Evolutionary conservation across 2,329 filamentous ascomycete genomes (phyloP).

Genomic region (Neodidymelliopsis sp.): DNA sequence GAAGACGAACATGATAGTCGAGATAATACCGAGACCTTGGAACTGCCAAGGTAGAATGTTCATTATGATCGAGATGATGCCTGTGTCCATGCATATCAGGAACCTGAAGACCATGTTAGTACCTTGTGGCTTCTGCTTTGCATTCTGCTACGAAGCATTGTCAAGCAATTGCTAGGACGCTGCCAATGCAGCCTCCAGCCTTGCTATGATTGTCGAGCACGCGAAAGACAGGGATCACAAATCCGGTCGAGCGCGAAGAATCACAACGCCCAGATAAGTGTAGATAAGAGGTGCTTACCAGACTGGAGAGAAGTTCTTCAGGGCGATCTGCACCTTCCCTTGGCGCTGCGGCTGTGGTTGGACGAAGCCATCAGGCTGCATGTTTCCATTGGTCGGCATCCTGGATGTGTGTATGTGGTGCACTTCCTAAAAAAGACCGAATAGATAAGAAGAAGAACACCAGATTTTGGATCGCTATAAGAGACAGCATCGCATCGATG

Average conservation of each 20-base stretch:
- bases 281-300: conserved; percentile 12
- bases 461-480: not conserved
- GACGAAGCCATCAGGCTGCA: conserved; percentile 11
- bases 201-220: not conserved
- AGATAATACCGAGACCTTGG: conserved; percentile 52
- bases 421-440: not conserved
- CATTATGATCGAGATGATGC: conserved; percentile 66
- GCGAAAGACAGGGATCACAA: not conserved
- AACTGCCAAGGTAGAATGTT: conserved; percentile 67
- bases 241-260: no score
- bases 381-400: conserved; percentile 13
- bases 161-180: conserved; percentile 1
- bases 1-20: conserved; percentile 27
- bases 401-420: not conserved
- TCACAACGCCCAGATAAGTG: no score
- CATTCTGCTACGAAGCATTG: not conserved
- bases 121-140: not conserved
- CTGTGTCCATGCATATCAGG: conserved; percentile 58
- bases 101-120: conserved; percentile 15
- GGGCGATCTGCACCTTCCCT: conserved; percentile 22
- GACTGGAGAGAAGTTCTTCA: conserved; percentile 26
- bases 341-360: conserved; percentile 16
- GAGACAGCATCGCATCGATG: not conserved
- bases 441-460: not conserved
- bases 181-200: conserved; percentile 1